A percentile compares a stretch with the other conserved stretches of the same genome.
These are phyloP conservation scores for Hawksworthiomyces lignivorus DNA, from an alignment of 2,329 filamentous ascomycete species.

Conservation along the genomic window DNA sequence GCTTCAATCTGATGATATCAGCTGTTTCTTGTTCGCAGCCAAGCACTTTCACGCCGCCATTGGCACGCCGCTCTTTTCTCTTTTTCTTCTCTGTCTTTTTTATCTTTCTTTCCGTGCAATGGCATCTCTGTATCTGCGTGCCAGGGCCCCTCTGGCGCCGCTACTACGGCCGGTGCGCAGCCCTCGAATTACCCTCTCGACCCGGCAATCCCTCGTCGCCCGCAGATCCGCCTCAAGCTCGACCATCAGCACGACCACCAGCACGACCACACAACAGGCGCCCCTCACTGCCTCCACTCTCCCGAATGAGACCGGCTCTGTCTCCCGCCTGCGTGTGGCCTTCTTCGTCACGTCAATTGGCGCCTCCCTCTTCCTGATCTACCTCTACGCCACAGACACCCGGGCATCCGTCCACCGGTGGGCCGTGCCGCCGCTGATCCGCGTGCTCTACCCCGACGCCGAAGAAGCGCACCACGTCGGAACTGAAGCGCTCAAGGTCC, in stretches of 20 bases:
- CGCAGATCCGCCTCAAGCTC: background rate
- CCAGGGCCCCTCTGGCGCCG: constrained; percentile 17
- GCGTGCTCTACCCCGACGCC: constrained; percentile 61
- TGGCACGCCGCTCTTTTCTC: constrained; percentile 1
- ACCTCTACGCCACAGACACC: constrained; percentile 68
- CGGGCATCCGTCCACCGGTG: constrained; percentile 63
- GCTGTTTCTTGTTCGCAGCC: too few species aligned
- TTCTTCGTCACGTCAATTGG: constrained; percentile 35
- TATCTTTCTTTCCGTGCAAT: constrained; percentile 17
- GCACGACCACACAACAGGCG: background rate
- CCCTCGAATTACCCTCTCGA: background rate
- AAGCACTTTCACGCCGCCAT: constrained; percentile 7
- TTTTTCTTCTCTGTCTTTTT: background rate
- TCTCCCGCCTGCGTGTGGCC: constrained; percentile 28
- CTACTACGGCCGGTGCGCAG: background rate
- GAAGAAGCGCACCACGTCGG: constrained; percentile 89
- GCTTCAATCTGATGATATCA: too few species aligned
- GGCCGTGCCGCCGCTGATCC: constrained; percentile 57
- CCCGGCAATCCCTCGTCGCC: constrained; percentile 2
- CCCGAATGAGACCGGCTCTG: constrained; percentile 16
- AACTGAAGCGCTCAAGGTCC: constrained; percentile 59
- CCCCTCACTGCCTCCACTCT: background rate
- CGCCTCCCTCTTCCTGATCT: constrained; percentile 39
- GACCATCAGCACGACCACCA: background rate
- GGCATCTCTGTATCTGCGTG: constrained; percentile 23